Percentiles rank a stretch among this genome's conserved stretches.
Evolutionary conservation across 2,329 filamentous ascomycete genomes (phyloP).

Genomic region (Pseudocercospora macadamiae): DNA sequence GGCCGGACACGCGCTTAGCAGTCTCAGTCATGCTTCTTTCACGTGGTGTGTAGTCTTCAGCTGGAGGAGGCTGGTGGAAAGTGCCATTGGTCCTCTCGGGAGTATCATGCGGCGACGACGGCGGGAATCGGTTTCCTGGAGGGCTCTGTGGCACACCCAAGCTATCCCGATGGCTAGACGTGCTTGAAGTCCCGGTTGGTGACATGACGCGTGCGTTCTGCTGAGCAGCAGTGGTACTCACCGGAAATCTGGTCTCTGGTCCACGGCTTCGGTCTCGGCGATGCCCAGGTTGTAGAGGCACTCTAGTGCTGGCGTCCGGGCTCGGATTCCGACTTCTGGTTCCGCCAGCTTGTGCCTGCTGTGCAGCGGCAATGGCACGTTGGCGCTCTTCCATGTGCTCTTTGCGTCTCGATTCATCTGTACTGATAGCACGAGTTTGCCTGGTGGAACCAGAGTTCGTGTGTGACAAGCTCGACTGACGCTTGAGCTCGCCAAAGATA

Average conservation of each 20-base stretch:
- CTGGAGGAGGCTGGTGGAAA: slow-evolving; percentile 37
- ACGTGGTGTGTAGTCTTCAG: slow-evolving; percentile 26
- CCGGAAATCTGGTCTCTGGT: slow-evolving; percentile 75
- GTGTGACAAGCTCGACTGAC: slow-evolving; percentile 73
- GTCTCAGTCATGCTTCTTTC: slow-evolving; percentile 28
- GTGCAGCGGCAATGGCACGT: slow-evolving; percentile 67
- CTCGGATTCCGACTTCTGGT: slow-evolving; percentile 51
- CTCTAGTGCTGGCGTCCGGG: slow-evolving; percentile 43
- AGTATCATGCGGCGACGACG: slow-evolving; percentile 17
- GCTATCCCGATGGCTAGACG: slow-evolving; percentile 59
- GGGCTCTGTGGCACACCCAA: slow-evolving; percentile 77
- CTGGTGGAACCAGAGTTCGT: slow-evolving; percentile 62
- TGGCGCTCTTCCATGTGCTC: slow-evolving; percentile 93
- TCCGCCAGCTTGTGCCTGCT: slow-evolving; percentile 33
- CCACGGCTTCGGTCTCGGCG: slow-evolving; percentile 78
- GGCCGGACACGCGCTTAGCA: slow-evolving; percentile 27
- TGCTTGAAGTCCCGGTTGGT: slow-evolving; percentile 31
- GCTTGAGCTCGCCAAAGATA: slow-evolving; percentile 95
- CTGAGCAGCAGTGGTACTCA: slow-evolving; percentile 57
- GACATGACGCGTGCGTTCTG: slow-evolving; percentile 46
- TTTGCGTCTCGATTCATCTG: slow-evolving; percentile 92
- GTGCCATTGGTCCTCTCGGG: slow-evolving; percentile 29
- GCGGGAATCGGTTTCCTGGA: slow-evolving; percentile 21
- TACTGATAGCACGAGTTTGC: slow-evolving; percentile 80
- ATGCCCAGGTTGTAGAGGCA: slow-evolving; percentile 52